These are phyloP conservation scores for Hippophae tibetana DNA, from an alignment of 306 rosid species.

Conservation along the genomic window DNA sequence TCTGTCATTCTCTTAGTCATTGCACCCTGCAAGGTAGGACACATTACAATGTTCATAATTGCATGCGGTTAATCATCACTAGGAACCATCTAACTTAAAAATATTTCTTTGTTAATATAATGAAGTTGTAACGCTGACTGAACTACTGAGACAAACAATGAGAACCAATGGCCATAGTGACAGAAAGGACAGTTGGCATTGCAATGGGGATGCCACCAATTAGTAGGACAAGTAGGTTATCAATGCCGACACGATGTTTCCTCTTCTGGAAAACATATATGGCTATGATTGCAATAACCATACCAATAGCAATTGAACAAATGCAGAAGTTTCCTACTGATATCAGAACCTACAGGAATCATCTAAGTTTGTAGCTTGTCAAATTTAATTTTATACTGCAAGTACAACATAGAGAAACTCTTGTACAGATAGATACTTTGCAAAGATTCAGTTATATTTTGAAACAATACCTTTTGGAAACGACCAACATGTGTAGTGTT, in stretches of 20 bases:
- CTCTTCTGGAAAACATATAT: slow-evolving; percentile 28
- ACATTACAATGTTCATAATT: too few relatives aligned
- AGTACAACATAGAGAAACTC: too few relatives aligned
- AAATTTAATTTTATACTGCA: too few relatives aligned
- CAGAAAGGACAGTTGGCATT: slow-evolving; percentile 83
- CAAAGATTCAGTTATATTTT: background rate
- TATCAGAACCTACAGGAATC: slow-evolving; percentile 45
- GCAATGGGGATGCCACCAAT: slow-evolving; percentile 84
- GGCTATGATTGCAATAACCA: slow-evolving; percentile 50
- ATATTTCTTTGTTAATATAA: background rate
- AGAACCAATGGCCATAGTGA: slow-evolving; percentile 77
- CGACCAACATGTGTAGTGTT: slow-evolving; percentile 68
- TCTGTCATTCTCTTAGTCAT: slow-evolving; percentile 83
- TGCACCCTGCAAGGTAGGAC: slow-evolving; percentile 41
- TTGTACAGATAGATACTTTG: too few relatives aligned
- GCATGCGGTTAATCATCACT: too few relatives aligned
- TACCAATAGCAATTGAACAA: slow-evolving; percentile 66
- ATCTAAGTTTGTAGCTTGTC: background rate
- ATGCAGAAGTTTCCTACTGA: slow-evolving; percentile 68
- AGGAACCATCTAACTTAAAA: background rate
- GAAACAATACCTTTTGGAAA: slow-evolving; percentile 49
- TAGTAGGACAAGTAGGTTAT: slow-evolving; percentile 65
- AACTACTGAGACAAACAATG: slow-evolving; percentile 41
- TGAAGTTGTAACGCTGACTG: background rate
- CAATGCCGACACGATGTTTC: slow-evolving; percentile 37